Evolutionary conservation across 148 eudicot species (phyloP).

Genomic region (Polygonum maritimum): DNA sequence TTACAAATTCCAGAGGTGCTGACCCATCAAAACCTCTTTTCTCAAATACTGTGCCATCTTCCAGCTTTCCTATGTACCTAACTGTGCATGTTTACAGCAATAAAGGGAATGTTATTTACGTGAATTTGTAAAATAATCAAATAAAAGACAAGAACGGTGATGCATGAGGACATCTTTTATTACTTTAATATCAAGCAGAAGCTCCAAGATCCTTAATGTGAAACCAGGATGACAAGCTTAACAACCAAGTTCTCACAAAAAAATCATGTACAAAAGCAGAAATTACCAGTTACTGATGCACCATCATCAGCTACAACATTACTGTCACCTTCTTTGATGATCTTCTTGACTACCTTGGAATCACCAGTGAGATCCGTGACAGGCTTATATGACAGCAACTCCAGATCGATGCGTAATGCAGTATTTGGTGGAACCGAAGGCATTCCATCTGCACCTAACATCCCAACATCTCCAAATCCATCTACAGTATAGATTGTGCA

Average conservation of each 20-base stretch:
- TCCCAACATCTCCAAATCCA: slow-evolving; percentile 32
- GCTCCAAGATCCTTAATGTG: not conserved
- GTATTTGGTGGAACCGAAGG: slow-evolving; percentile 34
- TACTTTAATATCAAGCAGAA: not conserved
- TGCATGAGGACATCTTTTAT: not conserved
- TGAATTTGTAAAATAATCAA: not conserved
- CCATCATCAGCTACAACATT: slow-evolving; percentile 43
- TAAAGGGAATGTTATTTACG: not conserved
- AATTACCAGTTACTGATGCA: slow-evolving; percentile 50
- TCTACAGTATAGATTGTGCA: slow-evolving; percentile 29
- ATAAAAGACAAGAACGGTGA: not conserved
- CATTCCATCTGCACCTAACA: slow-evolving; percentile 17
- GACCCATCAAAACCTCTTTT: slow-evolving; percentile 51
- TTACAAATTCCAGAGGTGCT: slow-evolving; percentile 39
- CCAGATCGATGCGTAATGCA: slow-evolving; percentile 30
- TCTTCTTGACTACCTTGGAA: slow-evolving; percentile 50
- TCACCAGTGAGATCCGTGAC: slow-evolving; percentile 51
- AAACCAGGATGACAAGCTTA: not conserved
- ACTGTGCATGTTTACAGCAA: slow-evolving; percentile 29
- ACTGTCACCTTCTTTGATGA: slow-evolving; percentile 49
- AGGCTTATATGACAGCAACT: slow-evolving; percentile 40
- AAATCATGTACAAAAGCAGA: slow-evolving; percentile 3
- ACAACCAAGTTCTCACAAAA: not conserved
- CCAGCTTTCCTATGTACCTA: slow-evolving; percentile 45
- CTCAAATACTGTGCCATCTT: slow-evolving; percentile 54